Evolutionary conservation across 129 eudicot species (phyloP), one percentile per base, ranked within the genome.

Genomic region (Glebionis coronaria): DNA sequence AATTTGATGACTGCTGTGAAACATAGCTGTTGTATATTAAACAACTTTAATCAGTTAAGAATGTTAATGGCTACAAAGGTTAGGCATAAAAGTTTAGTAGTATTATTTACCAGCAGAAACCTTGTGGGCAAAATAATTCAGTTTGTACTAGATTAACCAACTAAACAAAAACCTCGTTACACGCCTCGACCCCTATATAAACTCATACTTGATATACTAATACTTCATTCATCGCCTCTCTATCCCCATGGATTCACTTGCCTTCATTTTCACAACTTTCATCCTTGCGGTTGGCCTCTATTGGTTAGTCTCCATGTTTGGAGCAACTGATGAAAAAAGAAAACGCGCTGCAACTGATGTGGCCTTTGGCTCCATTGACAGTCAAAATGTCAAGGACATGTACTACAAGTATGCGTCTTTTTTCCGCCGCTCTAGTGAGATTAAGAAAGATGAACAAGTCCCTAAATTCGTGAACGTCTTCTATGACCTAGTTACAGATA

Each of bases 341-440:
- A 93, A 88, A 63, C 95, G 79, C 59, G 98, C 92, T 72, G 75
- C 40, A 52, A 82, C 8, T 91, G 88, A 77, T 73, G 96, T 77
- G 96, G 96, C 35, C 42, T 35, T 35, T 35, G 98, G 98, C 53
- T 93, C 98, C 3, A 93, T 93, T 69, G 15, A 82, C 50, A 74
- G 74, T 40, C 95, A 86, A 19, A 74, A 88, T 0, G 84, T 93
- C 19, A 89, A 88, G 52, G 95, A 88, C 66, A 86, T 79, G 2
- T 93, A 93, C 89, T 68, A 84, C 1, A 80, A 79, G 70, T 93
- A 93, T 85, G 88, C 95, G 96, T 88, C 98, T 27, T 93, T 93
- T 55, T 93, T 93, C 83, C 85, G 85, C 68, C 81, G 84, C 28
- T 96, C 98, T 1, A 93, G 86, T 68, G 86, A 93, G 68, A 93